Evolutionary conservation across 345 rosid species (phyloP), one percentile per base, ranked within the genome.

Genomic region (Salix udensis): DNA sequence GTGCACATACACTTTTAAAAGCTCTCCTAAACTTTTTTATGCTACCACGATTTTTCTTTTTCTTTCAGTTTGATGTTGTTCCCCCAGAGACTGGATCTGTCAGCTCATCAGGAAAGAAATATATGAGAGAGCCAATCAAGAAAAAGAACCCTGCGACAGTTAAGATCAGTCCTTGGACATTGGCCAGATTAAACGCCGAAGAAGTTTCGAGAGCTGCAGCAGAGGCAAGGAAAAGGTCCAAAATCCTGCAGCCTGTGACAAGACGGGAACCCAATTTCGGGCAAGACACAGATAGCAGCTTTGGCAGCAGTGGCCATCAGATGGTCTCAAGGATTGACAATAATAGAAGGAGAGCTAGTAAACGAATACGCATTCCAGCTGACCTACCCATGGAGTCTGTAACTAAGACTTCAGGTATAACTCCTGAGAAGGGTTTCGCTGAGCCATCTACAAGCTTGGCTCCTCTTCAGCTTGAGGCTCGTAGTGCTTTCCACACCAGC

Each of bases 51-150:
- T 71, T 75, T 37, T 67, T 61, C 36, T 74, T 61, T 71, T 80
- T 81, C 34, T 64, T 76, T 5, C 86, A 96, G 99, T 93, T 96
- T 84, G 99, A 96, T 77, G 99, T 96, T 71, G 98, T 96, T 76
- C 99, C 99, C 72, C 99, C 98, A 1, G 99, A 96, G 74, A 91
- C 93, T 58, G 97, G 86, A 40, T 93, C 99, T 11, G 95, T 93
- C 28, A 93, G 99, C 80, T 96, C 99, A 30, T 88, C 86, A n/a
- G 99, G 97, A 78, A 91, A 91, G 82, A 92, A 87, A 85, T 74
- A 83, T 8, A 81, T 76, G 67, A 82, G 71, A 58, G 95, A 96
- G 75, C 91, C 88, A 0, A 67, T 76, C 65, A 91, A 88, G 90
- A 89, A 85, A 81, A 93, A 91, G 91, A 92, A 89, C 77, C 85